A percentile compares a stretch with the other conserved stretches of the same genome.
Conservation (phyloP, 768 basidiomycete genomes). For the Psilocybe tampanensis region DNA sequence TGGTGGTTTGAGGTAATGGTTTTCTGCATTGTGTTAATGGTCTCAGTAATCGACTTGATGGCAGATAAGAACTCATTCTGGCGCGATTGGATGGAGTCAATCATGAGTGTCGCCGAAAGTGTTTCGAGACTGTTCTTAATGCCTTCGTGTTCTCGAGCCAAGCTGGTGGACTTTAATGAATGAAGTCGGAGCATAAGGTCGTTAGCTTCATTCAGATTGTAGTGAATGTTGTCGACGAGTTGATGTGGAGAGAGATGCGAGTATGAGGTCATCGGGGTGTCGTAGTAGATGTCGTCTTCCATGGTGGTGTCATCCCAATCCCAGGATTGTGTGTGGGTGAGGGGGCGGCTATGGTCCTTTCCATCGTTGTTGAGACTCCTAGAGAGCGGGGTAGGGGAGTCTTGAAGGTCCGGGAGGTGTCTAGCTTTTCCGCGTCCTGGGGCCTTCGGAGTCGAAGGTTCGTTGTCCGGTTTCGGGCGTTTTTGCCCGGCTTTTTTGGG, state of each 20-base stretch:
- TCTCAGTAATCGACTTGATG: background rate
- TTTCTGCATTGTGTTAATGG: background rate
- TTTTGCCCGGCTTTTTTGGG: too few species aligned
- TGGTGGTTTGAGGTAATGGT: background rate
- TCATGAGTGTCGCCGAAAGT: background rate
- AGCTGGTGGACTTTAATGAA: background rate
- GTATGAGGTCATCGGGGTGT: too few species aligned
- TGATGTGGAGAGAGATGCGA: background rate
- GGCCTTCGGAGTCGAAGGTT: too few species aligned
- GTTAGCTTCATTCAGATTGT: background rate
- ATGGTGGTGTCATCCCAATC: too few species aligned
- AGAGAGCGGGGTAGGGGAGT: too few species aligned
- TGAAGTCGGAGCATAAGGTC: background rate
- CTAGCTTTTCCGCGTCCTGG: too few species aligned
- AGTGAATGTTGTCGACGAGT: background rate
- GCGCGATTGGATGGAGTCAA: background rate
- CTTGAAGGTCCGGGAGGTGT: too few species aligned
- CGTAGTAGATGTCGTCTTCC: too few species aligned
- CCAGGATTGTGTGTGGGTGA: too few species aligned
- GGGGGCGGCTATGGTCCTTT: too few species aligned
- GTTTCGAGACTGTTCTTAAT: background rate
- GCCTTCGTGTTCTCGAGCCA: background rate
- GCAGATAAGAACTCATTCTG: background rate
- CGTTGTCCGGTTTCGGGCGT: too few species aligned
- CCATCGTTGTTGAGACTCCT: too few species aligned